Base-by-base conservation (phyloP, 495 filamentous ascomycete genomes). In the Bacidia gigantensis region DNA sequence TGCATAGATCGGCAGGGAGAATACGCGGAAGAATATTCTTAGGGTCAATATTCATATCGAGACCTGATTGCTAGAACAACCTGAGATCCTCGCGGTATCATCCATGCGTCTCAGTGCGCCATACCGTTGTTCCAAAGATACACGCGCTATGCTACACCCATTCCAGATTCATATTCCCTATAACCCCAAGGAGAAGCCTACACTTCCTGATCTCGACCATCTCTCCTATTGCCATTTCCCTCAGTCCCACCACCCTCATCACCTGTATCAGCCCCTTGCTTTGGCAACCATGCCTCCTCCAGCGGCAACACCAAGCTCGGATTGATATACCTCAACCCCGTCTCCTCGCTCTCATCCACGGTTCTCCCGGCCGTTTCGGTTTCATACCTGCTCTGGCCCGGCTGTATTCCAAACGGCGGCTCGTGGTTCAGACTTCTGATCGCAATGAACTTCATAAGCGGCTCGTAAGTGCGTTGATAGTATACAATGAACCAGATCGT, bases 381-480 rank as follows among this genome's bases (percentile, higher is more conserved):
- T 2, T 64, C 68, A 21, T 66, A 59, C 41, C 67, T 62, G 1
- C 66, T 69, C 40, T 69, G 67, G 17, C 67, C 54, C 25, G 67
- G 62, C 2, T 65, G 62, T 23, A 64, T 57, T 9, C 60, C 69
- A 26, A 61, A 60, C 40, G 68, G 69, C 44, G 73, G 69, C 1
- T 80, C 76, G 3, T 77, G 70, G 17, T 26, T 49, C 51, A 96
- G 87, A 59, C 86, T 93, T 58, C 85, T 75, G 26, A 99, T 69
- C 25, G 93, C 87, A 62, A 97, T 97, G 63, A 89, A 97, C 54
- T 81, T 83, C 67, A 86, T 94, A 48, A 96, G 65, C 0, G 89
- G 89, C 56, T 85, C 83, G 56, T 88, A 97, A 10, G 80, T 83
- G 22, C 73, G 69, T 7, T 73, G 67, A 59, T 84, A 97, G 53